Evolutionary conservation across 225 moss, liverwort and hornwort species (phyloP).

Genomic region (Polytrichum formosum): DNA sequence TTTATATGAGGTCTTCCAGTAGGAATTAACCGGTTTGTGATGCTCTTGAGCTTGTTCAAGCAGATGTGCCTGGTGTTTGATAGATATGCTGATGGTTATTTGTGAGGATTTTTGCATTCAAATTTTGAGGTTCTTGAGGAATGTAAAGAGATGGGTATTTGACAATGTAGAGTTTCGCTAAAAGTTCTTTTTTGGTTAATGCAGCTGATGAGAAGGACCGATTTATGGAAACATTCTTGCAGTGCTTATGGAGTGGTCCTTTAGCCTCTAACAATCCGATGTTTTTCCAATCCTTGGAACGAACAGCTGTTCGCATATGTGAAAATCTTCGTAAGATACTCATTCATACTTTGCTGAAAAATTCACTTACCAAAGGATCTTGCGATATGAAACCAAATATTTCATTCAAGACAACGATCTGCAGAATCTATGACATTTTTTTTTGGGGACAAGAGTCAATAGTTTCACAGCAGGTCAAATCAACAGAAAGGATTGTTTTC

Average conservation of each 20-base stretch:
- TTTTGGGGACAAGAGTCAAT: too few relatives aligned
- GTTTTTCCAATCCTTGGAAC: slow-evolving; percentile 72
- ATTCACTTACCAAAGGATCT: too few relatives aligned
- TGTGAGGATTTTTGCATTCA: too few relatives aligned
- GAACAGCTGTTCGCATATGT: slow-evolving; percentile 91
- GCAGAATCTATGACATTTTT: too few relatives aligned
- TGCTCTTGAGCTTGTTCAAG: background rate
- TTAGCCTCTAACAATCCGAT: slow-evolving; percentile 53
- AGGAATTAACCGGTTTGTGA: background rate
- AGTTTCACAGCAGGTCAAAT: too few relatives aligned
- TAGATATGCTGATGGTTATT: background rate
- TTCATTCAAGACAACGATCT: too few relatives aligned
- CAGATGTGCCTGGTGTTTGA: background rate
- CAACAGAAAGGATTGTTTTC: too few relatives aligned
- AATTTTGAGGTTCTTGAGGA: too few relatives aligned
- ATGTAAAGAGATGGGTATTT: background rate
- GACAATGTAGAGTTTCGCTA: background rate
- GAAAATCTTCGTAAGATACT: slow-evolving; percentile 85
- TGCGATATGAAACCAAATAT: too few relatives aligned
- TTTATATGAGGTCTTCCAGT: background rate
- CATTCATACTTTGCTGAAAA: background rate
- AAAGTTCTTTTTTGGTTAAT: slow-evolving; percentile 16
- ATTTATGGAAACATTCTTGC: slow-evolving; percentile 79
- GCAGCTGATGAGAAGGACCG: slow-evolving; percentile 97
- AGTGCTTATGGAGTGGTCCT: slow-evolving; percentile 73